A percentile compares a stretch with the other conserved stretches of the same genome.
phyloP scores from a whole-genome alignment of 2,329 filamentous ascomycete genomes.

The Ceratocystis colombiana region DNA sequence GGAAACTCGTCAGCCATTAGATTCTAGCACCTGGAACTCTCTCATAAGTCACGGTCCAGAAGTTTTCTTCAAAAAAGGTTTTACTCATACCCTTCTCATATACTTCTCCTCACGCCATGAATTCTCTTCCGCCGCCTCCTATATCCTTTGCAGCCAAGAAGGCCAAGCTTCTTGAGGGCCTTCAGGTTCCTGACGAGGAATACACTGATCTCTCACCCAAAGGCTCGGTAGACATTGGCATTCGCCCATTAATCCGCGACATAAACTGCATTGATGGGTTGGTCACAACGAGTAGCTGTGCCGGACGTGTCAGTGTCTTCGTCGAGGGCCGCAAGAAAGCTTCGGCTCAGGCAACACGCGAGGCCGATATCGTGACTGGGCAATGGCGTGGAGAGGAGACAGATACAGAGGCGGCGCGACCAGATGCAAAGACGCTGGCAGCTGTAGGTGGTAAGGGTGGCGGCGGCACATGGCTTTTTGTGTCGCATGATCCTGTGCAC shows the following conservation, averaged over 20 bases:
- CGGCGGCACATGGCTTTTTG: slow-evolving; percentile 74
- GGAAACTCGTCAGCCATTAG: background rate
- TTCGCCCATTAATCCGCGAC: slow-evolving; percentile 64
- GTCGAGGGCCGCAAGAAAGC: slow-evolving; percentile 57
- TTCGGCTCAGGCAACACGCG: slow-evolving; percentile 21
- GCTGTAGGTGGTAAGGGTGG: slow-evolving; percentile 75
- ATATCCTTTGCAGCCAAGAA: slow-evolving; percentile 53
- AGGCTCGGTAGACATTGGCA: slow-evolving; percentile 70
- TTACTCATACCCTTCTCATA: background rate
- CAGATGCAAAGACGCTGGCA: slow-evolving; percentile 35
- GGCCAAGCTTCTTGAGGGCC: slow-evolving; percentile 57
- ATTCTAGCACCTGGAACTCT: background rate
- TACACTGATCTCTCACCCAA: slow-evolving; percentile 84
- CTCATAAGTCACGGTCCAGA: background rate
- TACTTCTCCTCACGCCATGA: background rate
- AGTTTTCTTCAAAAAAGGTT: background rate
- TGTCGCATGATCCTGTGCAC: slow-evolving; percentile 66
- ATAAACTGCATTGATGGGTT: slow-evolving; percentile 67
- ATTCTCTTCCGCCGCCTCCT: slow-evolving; percentile 31
- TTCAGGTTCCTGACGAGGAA: slow-evolving; percentile 56
- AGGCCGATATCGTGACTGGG: background rate
- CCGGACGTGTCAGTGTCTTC: slow-evolving; percentile 78
- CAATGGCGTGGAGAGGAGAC: slow-evolving; percentile 22
- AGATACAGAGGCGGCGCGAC: background rate
- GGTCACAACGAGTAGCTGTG: slow-evolving; percentile 89